Base-by-base conservation (phyloP, 306 rosid genomes). In the Comarum palustre region DNA sequence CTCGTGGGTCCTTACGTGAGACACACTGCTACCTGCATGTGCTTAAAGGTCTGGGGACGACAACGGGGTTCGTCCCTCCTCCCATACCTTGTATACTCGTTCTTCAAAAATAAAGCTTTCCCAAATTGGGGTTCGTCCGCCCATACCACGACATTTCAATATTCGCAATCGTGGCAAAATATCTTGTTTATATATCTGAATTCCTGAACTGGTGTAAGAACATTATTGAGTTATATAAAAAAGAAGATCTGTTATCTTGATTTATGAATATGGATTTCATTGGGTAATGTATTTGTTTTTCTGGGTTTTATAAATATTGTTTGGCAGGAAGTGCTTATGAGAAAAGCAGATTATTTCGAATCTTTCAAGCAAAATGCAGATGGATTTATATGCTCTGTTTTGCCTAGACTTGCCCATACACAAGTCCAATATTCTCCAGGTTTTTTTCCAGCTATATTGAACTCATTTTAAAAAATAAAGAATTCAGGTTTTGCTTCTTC, bases 381-480 rank as follows among this genome's bases (percentile, higher is more conserved):
- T 82, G 95, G 15, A 46, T 94, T 94, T 75, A 94, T 94, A 55
- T 91, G 97, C 73, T 88, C 99, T 14, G 63, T 91, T 60, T 60
- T 94, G 86, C 99, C 96, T 38, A 97, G 96, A 79, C 82, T 89
- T 80, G 87, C 98, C 61, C 94, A 91, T 78, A 85, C 96, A 60
- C 91, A 91, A 80, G 89, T 93, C 80, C 99, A 94, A 59, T 94
- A 91, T 83, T 94, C 97, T 59, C 99, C 97, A 25, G 99, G 99
- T 94, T 87, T 51, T 4, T 14, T 17, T 34, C 15, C 58, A 6
- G 25, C 57, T 51, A 0, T 1, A 5, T 38, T 6, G 0, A 0
- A 5, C 41, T 38, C 6, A 38, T 38, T 38, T 38, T 38, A 6
- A 0, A 38, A 7, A 38, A 38, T 38, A 38, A 1, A 38, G 8